Conservation (phyloP, 768 basidiomycete species). For the Hygrophoropsis aurantiaca region DNA sequence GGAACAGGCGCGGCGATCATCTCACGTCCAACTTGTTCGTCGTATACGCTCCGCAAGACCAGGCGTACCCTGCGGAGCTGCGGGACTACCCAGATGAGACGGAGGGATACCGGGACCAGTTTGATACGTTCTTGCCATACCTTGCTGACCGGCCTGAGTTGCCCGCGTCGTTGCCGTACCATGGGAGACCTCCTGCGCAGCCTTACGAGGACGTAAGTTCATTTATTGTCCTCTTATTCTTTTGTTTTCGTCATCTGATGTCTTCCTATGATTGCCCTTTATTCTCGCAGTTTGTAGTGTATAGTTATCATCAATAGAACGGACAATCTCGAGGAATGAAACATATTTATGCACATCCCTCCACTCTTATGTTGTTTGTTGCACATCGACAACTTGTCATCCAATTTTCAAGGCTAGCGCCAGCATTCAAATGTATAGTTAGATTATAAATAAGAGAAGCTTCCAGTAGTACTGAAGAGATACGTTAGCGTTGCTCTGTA, state of each 20-base stretch:
- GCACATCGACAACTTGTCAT: too few relatives aligned
- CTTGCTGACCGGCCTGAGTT: constrained; percentile 52
- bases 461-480: too few relatives aligned
- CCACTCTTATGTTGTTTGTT: too few relatives aligned
- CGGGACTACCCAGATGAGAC: constrained; percentile 54
- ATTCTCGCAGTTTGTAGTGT: constrained; percentile 39
- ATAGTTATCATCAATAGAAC: constrained; percentile 28
- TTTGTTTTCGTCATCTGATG: background rate
- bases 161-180: constrained; percentile 58
- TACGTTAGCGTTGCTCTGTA: too few relatives aligned
- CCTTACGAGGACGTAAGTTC: constrained; percentile 57
- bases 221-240: background rate
- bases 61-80: constrained; percentile 62
- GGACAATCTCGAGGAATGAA: background rate
- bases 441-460: too few relatives aligned
- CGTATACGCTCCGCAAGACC: constrained; percentile 62
- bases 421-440: too few relatives aligned
- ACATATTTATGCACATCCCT: constrained; percentile 15
- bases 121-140: constrained; percentile 42
- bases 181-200: constrained; percentile 49
- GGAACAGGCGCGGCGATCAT: constrained; percentile 79
- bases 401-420: too few relatives aligned
- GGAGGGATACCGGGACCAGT: constrained; percentile 58
- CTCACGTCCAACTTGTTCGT: constrained; percentile 54
- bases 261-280: background rate